Percentiles rank a stretch among this genome's conserved stretches.
phyloP scores from a whole-genome alignment of 1,284 basidiomycete species.

The Golubevia pallescens region DNA sequence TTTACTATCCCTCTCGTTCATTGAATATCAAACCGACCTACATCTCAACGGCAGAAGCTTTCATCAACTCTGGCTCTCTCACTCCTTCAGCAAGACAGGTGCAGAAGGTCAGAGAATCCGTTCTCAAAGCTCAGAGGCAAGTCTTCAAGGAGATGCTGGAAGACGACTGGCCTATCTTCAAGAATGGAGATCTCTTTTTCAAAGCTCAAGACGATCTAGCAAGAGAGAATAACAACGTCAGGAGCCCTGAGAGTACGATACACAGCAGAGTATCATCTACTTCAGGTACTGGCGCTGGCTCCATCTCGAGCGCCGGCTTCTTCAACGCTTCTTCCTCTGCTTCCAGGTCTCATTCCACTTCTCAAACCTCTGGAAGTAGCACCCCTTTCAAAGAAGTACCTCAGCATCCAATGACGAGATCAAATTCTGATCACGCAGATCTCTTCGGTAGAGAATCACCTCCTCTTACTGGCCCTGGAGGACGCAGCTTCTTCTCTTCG shows the following conservation, averaged over 20 bases:
- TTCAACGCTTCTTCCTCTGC: constrained; percentile 8
- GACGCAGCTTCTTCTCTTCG: no score
- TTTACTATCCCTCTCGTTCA: constrained; percentile 76
- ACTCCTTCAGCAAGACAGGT: constrained; percentile 44
- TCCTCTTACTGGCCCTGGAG: no score
- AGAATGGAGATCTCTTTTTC: constrained; percentile 85
- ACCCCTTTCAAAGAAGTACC: no score
- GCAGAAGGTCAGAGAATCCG: constrained; percentile 69
- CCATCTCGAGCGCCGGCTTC: constrained; percentile 4
- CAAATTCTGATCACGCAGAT: no score
- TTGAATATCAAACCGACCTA: constrained; percentile 74
- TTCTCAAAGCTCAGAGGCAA: constrained; percentile 82
- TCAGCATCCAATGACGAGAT: no score
- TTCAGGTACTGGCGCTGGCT: no score
- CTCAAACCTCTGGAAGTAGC: no score
- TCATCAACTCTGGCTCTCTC: constrained; percentile 66
- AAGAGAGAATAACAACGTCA: no score
- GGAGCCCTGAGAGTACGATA: no score
- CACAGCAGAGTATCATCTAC: no score
- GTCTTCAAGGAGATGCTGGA: constrained; percentile 85
- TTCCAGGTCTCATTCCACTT: constrained; percentile 2
- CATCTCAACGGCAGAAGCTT: constrained; percentile 74
- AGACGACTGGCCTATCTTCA: constrained; percentile 84
- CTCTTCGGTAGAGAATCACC: no score
- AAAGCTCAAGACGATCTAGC: constrained; percentile 82